Evolutionary conservation across 1,284 basidiomycete species (phyloP).

Genomic region (Malassezia psittaci): DNA sequence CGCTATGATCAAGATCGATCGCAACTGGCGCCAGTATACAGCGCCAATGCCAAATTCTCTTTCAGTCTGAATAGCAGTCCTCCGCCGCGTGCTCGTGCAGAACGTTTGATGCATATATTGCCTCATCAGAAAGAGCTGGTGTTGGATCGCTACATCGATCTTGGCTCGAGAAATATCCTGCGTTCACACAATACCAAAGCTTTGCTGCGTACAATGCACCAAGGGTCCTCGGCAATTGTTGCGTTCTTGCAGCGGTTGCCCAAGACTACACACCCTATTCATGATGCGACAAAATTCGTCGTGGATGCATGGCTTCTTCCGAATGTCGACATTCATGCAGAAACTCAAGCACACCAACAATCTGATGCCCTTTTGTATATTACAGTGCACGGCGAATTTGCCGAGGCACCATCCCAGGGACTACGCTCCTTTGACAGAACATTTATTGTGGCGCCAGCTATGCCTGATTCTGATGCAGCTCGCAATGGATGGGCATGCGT

Average conservation of each 20-base stretch:
- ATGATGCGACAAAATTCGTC: slow-evolving; percentile 60
- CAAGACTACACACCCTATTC: slow-evolving; percentile 65
- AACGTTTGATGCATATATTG: slow-evolving; percentile 50
- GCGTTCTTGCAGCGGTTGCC: slow-evolving; percentile 61
- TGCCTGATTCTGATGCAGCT: slow-evolving; percentile 70
- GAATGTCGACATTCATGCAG: slow-evolving; percentile 49
- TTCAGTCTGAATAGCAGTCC: slow-evolving; percentile 71
- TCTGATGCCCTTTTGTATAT: slow-evolving; percentile 59
- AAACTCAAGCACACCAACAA: slow-evolving; percentile 38
- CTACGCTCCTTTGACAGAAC: slow-evolving; percentile 85
- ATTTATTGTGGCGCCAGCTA: slow-evolving; percentile 72
- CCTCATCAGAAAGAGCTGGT: slow-evolving; percentile 70
- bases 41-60: slow-evolving; percentile 75
- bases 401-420: slow-evolving; percentile 59
- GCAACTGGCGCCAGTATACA: slow-evolving; percentile 64
- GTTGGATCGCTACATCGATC: slow-evolving; percentile 59
- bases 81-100: slow-evolving; percentile 57
- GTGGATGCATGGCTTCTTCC: slow-evolving; percentile 66
- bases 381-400: slow-evolving; percentile 80
- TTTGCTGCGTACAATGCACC: slow-evolving; percentile 50
- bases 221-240: slow-evolving; percentile 62
- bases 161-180: slow-evolving; percentile 43
- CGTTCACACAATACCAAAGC: slow-evolving; percentile 27
- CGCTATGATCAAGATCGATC: slow-evolving; percentile 68
- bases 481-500: slow-evolving; percentile 76